Evolutionary conservation across 345 rosid genomes (phyloP), one percentile per base, ranked within the genome.

Genomic region (Hibiscus trionum): DNA sequence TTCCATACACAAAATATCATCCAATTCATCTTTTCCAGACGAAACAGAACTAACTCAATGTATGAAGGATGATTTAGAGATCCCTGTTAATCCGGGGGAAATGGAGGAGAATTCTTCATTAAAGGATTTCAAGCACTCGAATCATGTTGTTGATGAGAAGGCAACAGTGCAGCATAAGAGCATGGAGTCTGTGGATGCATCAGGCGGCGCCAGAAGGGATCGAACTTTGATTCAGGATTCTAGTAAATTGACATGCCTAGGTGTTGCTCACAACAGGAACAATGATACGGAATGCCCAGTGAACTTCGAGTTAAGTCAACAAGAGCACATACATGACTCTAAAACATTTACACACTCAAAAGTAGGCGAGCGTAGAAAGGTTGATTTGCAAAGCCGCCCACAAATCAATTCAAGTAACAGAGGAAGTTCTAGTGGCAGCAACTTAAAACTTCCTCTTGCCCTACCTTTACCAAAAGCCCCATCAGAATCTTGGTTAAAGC

Each of bases 401-500:
- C 69, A 66, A 61, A 61, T 58, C 55, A 79, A 61, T 72, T 64
- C 76, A 60, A 72, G 79, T 52, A 66, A 73, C 58, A 65, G 33
- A 71, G 82, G 77, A 73, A 79, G 60, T 76, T 49, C 74, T 61
- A 5, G 29, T 16, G 77, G 65, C 56, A 44, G 39, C 61, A 47
- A 71, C 61, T 55, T 78, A 44, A 68, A 74, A 27, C 79, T 81
- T 52, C 89, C 82, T 76, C 83, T 84, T 47, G 86, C 91, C 55
- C 93, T 83, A 67, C 89, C 97, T 68, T 74, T 82, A 49, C 96
- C 96, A 67, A 88, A 90, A 72, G 86, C 94, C 77, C 98, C 98
- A 3, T 85, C 97, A 11, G 96, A 93, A 71, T 91, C 97, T 37
- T 93, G 98, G 98, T 75, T 93, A 70, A 85, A 62, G 75, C 87